Conservation (phyloP, 345 rosid species). For the Zanthoxylum bungeanum region DNA sequence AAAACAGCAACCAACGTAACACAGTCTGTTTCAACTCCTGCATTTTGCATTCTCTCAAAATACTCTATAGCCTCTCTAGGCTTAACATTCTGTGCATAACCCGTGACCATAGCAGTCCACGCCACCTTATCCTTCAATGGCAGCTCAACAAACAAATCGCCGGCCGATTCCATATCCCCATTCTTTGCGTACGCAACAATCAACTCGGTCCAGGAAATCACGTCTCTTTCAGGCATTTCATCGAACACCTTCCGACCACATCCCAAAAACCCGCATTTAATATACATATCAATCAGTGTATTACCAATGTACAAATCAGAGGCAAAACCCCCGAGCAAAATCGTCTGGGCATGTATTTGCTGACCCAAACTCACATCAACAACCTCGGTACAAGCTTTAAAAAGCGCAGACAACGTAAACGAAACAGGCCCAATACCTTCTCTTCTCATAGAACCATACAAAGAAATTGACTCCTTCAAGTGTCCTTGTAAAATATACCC, state of each 20-base stretch:
- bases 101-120: slow-evolving; percentile 80
- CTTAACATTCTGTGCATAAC: slow-evolving; percentile 65
- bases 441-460: slow-evolving; percentile 52
- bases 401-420: slow-evolving; percentile 73
- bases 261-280: slow-evolving; percentile 46
- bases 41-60: slow-evolving; percentile 59
- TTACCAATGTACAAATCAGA: slow-evolving; percentile 64
- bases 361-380: slow-evolving; percentile 47
- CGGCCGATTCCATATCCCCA: slow-evolving; percentile 61
- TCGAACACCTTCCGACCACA: slow-evolving; percentile 63
- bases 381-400: slow-evolving; percentile 49
- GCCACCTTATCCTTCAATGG: slow-evolving; percentile 60
- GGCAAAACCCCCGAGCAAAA: slow-evolving; percentile 62
- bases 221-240: slow-evolving; percentile 62
- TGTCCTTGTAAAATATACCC: slow-evolving; percentile 48
- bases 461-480: slow-evolving; percentile 30
- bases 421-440: slow-evolving; percentile 53
- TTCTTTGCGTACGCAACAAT: slow-evolving; percentile 49
- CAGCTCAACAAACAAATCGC: slow-evolving; percentile 40
- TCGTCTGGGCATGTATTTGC: slow-evolving; percentile 73
- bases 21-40: slow-evolving; percentile 47
- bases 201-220: slow-evolving; percentile 68
- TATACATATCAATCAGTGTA: slow-evolving; percentile 57
- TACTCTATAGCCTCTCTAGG: slow-evolving; percentile 63
- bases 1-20: slow-evolving; percentile 58